Percentiles rank a stretch among this genome's conserved stretches.
phyloP scores from a whole-genome alignment of 108 stramenopile species.

The Nitzschia sp. region DNA sequence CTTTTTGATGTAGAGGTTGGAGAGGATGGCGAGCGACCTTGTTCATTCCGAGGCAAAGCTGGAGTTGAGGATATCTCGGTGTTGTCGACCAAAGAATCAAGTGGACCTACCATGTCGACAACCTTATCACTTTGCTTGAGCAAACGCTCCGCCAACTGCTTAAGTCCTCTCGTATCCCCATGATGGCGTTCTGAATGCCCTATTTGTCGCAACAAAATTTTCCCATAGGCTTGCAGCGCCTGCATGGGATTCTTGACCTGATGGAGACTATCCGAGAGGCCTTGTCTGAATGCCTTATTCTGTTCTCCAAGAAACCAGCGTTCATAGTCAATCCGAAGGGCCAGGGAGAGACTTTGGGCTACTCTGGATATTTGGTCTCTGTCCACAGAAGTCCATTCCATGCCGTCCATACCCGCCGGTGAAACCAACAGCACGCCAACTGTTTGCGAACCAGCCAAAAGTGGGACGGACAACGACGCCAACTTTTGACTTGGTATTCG shows the following conservation, averaged over 20 bases:
- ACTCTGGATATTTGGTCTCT: conserved; percentile 66
- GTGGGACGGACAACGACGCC: conserved; percentile 68
- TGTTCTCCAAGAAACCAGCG: conserved; percentile 44
- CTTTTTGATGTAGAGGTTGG: conserved; percentile 4
- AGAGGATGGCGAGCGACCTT: neutral
- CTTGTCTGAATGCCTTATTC: conserved; percentile 48
- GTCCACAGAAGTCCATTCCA: conserved; percentile 61
- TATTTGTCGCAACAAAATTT: conserved; percentile 72
- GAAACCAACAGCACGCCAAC: conserved; percentile 67
- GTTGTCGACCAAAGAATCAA: conserved; percentile 64
- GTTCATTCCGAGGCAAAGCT: conserved; percentile 27
- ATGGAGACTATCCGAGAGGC: conserved; percentile 76
- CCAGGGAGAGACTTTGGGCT: conserved; percentile 73
- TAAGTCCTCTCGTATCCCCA: conserved; percentile 38
- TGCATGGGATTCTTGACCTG: conserved; percentile 90
- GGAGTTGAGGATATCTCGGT: conserved; percentile 22
- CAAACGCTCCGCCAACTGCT: conserved; percentile 67
- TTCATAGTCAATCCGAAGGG: conserved; percentile 80
- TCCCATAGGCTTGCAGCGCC: conserved; percentile 80
- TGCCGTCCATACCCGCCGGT: no score
- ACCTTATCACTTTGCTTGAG: conserved; percentile 83
- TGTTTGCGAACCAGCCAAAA: conserved; percentile 78
- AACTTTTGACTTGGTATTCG: conserved; percentile 30
- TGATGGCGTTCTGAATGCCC: conserved; percentile 35
- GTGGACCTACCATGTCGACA: conserved; percentile 69